Base-by-base conservation (phyloP, 176 grass and related monocot species). In the Otatea glauca region DNA sequence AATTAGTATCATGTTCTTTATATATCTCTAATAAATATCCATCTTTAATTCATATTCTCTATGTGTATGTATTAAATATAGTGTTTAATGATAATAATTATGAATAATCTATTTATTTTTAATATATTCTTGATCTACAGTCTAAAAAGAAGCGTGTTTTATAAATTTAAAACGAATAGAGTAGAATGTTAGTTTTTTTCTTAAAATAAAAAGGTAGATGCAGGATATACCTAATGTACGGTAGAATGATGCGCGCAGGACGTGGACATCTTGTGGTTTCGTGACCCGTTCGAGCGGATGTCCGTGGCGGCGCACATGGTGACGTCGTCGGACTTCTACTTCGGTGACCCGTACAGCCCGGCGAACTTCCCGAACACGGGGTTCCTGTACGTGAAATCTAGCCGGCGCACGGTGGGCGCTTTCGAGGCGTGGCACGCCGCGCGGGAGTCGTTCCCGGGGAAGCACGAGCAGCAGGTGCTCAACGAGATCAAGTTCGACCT, bases 201-300 rank as follows among this genome's bases (percentile, higher is more conserved):
- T 9, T 7, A 23, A 59, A 25, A 29, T 29, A 29, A 1, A 5
- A 61, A 61, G 12, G 3, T 5, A 24, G 24, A 9, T 58, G 54
- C 54, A 3, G 3, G 0, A 1, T 7, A 9, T 21, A n/a, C 54
- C 20, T 58, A 9, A 58, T 10, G 55, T 10, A 58, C 16, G 23
- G 75, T 59, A n/a, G 20, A 59, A 32, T 15, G 74, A 3, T 11
- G 65, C 2, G 15, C 13, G 79, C 67, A 97, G 94, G 92, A 97
- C 51, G 81, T 91, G 70, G 92, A 97, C 80, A 82, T 97, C 23
- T 64, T 97, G 35, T 97, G 95, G 95, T 94, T 97, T 75, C 76
- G 95, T 7, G 71, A 94, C 81, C 92, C 94, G 1, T 92, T 97
- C 25, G 81, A 88, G 73, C 78, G 81, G 59, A 84, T 97, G 77